Percentiles rank a stretch among this genome's conserved stretches.
phyloP scores from a whole-genome alignment of 164 flowering plant species.

The Litsea cubeba region DNA sequence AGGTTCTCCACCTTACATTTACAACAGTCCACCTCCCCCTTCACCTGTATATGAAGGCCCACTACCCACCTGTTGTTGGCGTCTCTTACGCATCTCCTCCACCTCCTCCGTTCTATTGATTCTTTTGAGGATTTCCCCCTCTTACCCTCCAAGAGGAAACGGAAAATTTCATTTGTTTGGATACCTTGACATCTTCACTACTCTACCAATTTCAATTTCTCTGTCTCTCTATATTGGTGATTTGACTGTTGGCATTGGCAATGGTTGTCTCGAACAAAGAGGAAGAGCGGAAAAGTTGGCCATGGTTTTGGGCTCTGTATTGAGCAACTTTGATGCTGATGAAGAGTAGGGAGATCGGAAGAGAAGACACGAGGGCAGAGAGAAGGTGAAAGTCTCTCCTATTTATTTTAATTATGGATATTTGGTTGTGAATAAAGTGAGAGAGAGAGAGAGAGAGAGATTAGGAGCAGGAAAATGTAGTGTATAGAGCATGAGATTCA shows the following conservation, averaged over 20 bases:
- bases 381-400: slow-evolving; percentile 38
- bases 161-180: slow-evolving; percentile 10
- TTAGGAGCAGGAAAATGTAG: slow-evolving; percentile 56
- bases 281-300: not conserved
- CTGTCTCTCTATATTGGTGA: slow-evolving; percentile 3
- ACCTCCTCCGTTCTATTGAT: slow-evolving; percentile 72
- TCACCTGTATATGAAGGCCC: slow-evolving; percentile 61
- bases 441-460: slow-evolving; percentile 18
- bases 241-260: slow-evolving; percentile 12
- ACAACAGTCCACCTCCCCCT: slow-evolving; percentile 33
- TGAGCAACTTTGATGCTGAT: not conserved
- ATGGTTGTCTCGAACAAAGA: slow-evolving; percentile 25
- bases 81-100: slow-evolving; percentile 73
- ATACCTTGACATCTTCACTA: slow-evolving; percentile 16
- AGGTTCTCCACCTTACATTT: too few relatives aligned
- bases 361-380: slow-evolving; percentile 5
- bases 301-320: not conserved
- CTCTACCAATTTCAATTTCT: slow-evolving; percentile 4
- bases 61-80: slow-evolving; percentile 58
- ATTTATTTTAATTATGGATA: slow-evolving; percentile 61
- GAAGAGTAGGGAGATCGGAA: not conserved
- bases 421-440: slow-evolving; percentile 51
- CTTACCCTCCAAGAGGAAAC: slow-evolving; percentile 23
- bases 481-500: slow-evolving; percentile 46
- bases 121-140: slow-evolving; percentile 56